Evolutionary conservation across 177 flowering plant species (phyloP), one percentile per base, ranked within the genome.

Genomic region (Vitis hybrid): DNA sequence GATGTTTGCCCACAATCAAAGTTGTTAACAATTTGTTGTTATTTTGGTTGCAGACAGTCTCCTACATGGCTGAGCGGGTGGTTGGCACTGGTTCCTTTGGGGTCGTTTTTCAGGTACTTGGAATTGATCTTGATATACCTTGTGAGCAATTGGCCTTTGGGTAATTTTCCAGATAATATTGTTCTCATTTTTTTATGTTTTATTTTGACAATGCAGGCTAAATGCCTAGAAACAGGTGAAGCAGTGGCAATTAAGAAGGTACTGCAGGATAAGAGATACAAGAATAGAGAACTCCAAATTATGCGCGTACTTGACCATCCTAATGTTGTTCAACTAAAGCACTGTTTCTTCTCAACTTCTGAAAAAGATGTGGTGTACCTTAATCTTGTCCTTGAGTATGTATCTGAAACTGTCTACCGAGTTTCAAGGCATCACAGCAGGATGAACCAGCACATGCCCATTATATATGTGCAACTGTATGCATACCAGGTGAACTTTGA

Each of bases 31-130:
- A 69, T 33, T 55, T 51, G 0, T 49, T 22, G n/a, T 70, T 13
- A 9, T 61, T 51, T 61, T 39, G 33, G 11, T 56, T 66, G 4
- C 92, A 96, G 99, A 89, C 92, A 51, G 72, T 93, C 72, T 91
- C 99, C 10, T 96, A 88, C 80, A 89, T 90, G 94, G 98, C 97
- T 55, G 99, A 96, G 79, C 97, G 97, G 69, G 95, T 93, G 62
- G 99, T 92, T 66, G 99, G 99, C 55, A 91, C 95, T 76, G 99
- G 99, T 80, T 96, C 99, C 15, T 96, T 96, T 83, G 99, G 99
- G 59, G 95, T 93, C 68, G 99, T 96, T 55, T 96, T 86, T 79
- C 97, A 96, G 98, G 99, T 96, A 79, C 11, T 11, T 29, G 22
- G 16, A 65, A 50, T 16, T 49, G 8, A 21, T 71, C 69, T 26